These are phyloP conservation scores for Alloteropsis angusta DNA, from an alignment of 202 grass and related monocot species.

Conservation along the genomic window DNA sequence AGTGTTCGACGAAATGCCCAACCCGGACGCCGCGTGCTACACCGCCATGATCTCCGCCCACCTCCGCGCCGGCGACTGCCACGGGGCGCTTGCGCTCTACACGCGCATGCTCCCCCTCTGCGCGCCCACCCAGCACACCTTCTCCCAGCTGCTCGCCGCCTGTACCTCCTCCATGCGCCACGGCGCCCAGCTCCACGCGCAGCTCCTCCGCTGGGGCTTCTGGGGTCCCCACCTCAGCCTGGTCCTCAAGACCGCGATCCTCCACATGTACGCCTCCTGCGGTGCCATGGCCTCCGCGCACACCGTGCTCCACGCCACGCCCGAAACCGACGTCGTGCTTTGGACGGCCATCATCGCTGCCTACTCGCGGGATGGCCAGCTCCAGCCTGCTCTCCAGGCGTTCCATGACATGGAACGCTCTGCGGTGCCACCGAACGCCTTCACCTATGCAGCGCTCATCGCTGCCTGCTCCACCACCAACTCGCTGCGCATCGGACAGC, in stretches of 20 bases:
- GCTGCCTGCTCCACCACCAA: conserved; percentile 29
- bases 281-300: conserved; percentile 30
- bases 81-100: conserved; percentile 40
- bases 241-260: conserved; percentile 64
- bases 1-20: conserved; percentile 46
- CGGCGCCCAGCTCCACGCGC: conserved; percentile 55
- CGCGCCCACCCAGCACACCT: conserved; percentile 48
- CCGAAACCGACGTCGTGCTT: conserved; percentile 54
- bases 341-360: conserved; percentile 59
- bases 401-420: conserved; percentile 42
- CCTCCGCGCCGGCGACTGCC: conserved; percentile 39
- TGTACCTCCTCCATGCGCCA: conserved; percentile 34
- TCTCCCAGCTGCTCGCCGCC: conserved; percentile 40
- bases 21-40: conserved; percentile 52
- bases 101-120: conserved; percentile 34
- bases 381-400: conserved; percentile 33
- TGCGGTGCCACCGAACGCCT: conserved; percentile 39
- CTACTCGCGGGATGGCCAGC: conserved; percentile 30
- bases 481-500: conserved; percentile 28
- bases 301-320: conserved; percentile 39
- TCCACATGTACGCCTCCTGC: conserved; percentile 68
- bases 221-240: conserved; percentile 35
- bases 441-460: conserved; percentile 57
- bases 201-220: conserved; percentile 44
- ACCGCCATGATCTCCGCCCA: conserved; percentile 57